Evolutionary conservation across 2,329 filamentous ascomycete genomes (phyloP).

Genomic region (Rachicladosporium sp.): DNA sequence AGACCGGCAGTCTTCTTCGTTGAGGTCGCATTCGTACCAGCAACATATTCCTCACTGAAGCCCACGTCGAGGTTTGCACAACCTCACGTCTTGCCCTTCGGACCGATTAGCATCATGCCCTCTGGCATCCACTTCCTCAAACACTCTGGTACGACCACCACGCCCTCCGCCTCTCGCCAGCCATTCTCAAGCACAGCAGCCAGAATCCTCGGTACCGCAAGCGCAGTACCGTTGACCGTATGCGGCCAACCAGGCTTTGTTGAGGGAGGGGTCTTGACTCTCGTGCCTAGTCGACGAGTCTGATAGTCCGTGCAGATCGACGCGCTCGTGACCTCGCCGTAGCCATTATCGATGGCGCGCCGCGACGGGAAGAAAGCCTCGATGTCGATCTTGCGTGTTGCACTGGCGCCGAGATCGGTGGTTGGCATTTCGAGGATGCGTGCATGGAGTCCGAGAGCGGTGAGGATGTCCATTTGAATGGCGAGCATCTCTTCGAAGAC

Average conservation of each 20-base stretch:
- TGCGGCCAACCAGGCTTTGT: conserved; percentile 61
- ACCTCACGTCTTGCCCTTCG: background rate
- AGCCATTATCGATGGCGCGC: conserved; percentile 53
- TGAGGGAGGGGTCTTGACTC: conserved; percentile 40
- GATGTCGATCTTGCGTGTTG: conserved; percentile 78
- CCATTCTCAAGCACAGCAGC: conserved; percentile 84
- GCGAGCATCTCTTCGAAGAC: conserved; percentile 76
- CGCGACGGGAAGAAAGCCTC: conserved; percentile 88
- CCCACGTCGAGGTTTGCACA: background rate
- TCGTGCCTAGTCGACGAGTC: conserved; percentile 66
- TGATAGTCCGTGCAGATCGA: conserved; percentile 95
- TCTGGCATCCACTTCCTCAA: conserved; percentile 65
- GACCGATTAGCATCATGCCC: conserved; percentile 4
- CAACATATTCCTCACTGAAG: too few species aligned
- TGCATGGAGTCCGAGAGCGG: conserved; percentile 65
- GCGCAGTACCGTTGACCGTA: conserved; percentile 86
- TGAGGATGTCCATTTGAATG: conserved; percentile 75
- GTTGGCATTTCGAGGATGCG: conserved; percentile 89
- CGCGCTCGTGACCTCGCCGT: conserved; percentile 86
- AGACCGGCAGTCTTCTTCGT: too few species aligned
- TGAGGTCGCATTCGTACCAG: too few species aligned
- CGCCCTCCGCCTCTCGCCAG: conserved; percentile 59
- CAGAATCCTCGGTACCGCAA: conserved; percentile 80
- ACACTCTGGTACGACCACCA: conserved; percentile 65
- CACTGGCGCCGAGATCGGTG: conserved; percentile 77